Conservation (phyloP, 176 grass and related monocot species). For the Aegilops longissima region DNA sequence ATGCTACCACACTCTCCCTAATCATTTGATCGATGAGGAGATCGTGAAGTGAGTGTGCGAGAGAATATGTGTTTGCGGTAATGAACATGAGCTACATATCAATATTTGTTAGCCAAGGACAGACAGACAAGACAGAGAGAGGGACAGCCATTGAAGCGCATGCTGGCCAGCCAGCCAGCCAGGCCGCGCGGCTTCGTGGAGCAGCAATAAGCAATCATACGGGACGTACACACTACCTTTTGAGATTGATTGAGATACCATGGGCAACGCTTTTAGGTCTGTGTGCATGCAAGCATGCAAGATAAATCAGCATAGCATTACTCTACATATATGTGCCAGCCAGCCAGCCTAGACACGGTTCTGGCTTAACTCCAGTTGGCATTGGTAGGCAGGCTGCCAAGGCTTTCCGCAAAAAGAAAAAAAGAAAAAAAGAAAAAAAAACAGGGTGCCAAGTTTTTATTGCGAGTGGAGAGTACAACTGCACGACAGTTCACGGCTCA, state of each 20-base stretch:
- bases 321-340: not conserved
- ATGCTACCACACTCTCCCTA: too few species aligned
- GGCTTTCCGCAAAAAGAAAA: too few species aligned
- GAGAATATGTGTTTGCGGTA: not conserved
- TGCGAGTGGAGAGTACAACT: not conserved
- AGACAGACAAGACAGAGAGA: conserved; percentile 1
- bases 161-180: not conserved
- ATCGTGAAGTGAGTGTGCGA: too few species aligned
- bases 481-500: not conserved
- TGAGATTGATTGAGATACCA: not conserved
- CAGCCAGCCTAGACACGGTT: not conserved
- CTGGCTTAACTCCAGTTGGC: not conserved
- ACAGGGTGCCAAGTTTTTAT: not conserved
- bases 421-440: too few species aligned
- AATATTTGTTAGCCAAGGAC: not conserved
- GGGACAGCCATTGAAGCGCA: not conserved
- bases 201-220: conserved; percentile 11
- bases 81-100: not conserved
- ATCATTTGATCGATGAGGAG: too few species aligned
- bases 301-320: too few species aligned
- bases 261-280: not conserved
- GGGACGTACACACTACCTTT: not conserved
- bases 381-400: not conserved
- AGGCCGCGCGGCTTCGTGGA: not conserved
- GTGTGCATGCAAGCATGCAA: not conserved